These are phyloP conservation scores for Xylaria sp. DNA, from an alignment of 2,329 filamentous ascomycete genomes.

Conservation along the genomic window DNA sequence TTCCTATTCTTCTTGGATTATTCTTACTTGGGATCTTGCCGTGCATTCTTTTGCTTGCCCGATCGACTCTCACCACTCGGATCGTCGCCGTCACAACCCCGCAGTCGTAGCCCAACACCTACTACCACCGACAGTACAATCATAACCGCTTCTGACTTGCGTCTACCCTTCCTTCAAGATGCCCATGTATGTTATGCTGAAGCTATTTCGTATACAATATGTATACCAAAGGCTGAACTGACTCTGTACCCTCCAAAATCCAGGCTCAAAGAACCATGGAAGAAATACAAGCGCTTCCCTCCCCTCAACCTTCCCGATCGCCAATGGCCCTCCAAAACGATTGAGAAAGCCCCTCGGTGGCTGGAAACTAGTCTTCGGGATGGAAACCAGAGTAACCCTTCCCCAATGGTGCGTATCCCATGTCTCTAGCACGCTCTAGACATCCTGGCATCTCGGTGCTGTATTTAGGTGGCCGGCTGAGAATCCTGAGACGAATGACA, in stretches of 20 bases:
- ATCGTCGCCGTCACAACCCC: background rate
- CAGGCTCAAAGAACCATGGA: conserved; percentile 65
- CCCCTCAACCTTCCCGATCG: conserved; percentile 74
- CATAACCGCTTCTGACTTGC: background rate
- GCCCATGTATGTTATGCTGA: background rate
- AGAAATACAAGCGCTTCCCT: conserved; percentile 78
- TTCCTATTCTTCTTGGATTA: background rate
- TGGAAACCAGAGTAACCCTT: conserved; percentile 91
- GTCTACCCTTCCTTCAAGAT: background rate
- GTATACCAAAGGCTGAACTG: background rate
- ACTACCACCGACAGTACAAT: background rate
- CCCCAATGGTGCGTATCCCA: conserved; percentile 82
- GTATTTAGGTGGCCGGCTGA: background rate
- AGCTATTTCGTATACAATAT: background rate
- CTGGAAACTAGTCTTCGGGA: conserved; percentile 83
- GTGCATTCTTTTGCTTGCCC: background rate
- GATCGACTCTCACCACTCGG: background rate
- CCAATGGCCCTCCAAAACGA: conserved; percentile 84
- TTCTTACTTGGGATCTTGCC: background rate
- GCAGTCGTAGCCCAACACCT: background rate
- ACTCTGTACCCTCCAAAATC: background rate
- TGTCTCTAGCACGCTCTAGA: background rate
- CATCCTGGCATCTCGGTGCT: background rate
- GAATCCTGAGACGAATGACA: conserved; percentile 50
- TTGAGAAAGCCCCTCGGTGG: conserved; percentile 90